Evolutionary conservation across 164 flowering plant genomes (phyloP), one percentile per base, ranked within the genome.

Genomic region (Kingdonia uniflora): DNA sequence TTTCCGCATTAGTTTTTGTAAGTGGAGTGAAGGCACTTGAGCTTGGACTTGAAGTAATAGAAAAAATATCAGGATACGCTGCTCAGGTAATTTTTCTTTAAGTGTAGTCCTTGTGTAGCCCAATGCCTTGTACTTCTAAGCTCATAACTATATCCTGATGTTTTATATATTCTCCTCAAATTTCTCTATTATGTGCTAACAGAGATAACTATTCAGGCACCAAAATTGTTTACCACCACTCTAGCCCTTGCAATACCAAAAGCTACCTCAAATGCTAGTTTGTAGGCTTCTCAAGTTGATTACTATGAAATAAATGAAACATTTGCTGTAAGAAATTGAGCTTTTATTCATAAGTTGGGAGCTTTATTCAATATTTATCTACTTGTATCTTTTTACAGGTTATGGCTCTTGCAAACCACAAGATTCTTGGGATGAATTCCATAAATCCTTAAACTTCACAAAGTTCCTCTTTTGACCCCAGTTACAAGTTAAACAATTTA

Each of bases 331-430:
- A 29, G 97, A 94, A 72, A 97, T 29, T 3, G 35, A 3, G 8
- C 6, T 29, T 29, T 29, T 29, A 29, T 8, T 29, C 35, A 29
- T 4, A 29, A 3, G 35, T 29, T 29, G 8, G 4, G 8, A 29
- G 35, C n/a, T 3, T 29, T 29, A 29, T 29, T 29, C 35, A 29
- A 29, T 3, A 29, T 4, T 29, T 29, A 29, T 29, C 8, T 29
- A 29, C 35, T 29, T 21, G 22, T 1, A 40, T 39, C 49, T 12
- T 17, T 53, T 6, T 66, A 59, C 76, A 92, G 99, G 99, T 88
- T 54, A 96, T 92, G 46, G 84, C 96, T 66, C 87, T 92, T 64
- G 94, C 95, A 19, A 92, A 88, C 58, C 89, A 82, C 66, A 88
- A 79, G 60, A 65, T 92, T 55, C 87, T 92, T 41, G 81, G 76